Percentiles rank a stretch among this genome's conserved stretches.
These are phyloP conservation scores for Leccinum uliginosum DNA, from an alignment of 768 basidiomycete genomes.

Conservation along the genomic window DNA sequence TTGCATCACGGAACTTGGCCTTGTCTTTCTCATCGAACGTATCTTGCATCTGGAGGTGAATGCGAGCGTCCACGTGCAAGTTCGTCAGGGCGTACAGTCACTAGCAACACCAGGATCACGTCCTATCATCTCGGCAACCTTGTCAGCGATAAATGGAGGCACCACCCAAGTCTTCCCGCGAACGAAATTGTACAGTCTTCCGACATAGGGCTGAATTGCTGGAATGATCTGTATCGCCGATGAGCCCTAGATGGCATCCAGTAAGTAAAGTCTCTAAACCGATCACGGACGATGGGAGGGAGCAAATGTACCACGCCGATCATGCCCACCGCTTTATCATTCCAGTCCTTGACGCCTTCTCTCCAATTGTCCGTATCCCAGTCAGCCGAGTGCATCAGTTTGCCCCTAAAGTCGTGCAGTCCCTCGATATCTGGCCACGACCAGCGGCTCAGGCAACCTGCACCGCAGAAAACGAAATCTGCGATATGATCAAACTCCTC, in stretches of 20 bases:
- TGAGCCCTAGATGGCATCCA: slow-evolving; percentile 42
- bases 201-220: slow-evolving; percentile 49
- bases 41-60: slow-evolving; percentile 1
- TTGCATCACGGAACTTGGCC: slow-evolving; percentile 43
- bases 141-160: slow-evolving; percentile 39
- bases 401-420: slow-evolving; percentile 51
- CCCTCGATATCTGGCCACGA: slow-evolving; percentile 65
- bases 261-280: background rate
- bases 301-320: slow-evolving; percentile 49
- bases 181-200: slow-evolving; percentile 50
- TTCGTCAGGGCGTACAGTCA: slow-evolving; percentile 35
- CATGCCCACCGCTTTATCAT: slow-evolving; percentile 49
- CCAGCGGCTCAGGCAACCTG: slow-evolving; percentile 54
- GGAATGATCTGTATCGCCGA: slow-evolving; percentile 61
- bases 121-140: slow-evolving; percentile 36
- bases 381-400: slow-evolving; percentile 57
- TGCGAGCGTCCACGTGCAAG: background rate
- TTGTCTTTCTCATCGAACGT: slow-evolving; percentile 50
- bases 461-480: slow-evolving; percentile 55
- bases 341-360: slow-evolving; percentile 46
- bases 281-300: background rate
- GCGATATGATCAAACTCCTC: slow-evolving; percentile 50
- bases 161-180: slow-evolving; percentile 59
- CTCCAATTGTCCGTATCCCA: slow-evolving; percentile 50
- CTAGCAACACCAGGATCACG: slow-evolving; percentile 30